Evolutionary conservation across 495 filamentous ascomycete genomes (phyloP), one percentile per base, ranked within the genome.

Genomic region (Lasiosphaeris hirsuta): DNA sequence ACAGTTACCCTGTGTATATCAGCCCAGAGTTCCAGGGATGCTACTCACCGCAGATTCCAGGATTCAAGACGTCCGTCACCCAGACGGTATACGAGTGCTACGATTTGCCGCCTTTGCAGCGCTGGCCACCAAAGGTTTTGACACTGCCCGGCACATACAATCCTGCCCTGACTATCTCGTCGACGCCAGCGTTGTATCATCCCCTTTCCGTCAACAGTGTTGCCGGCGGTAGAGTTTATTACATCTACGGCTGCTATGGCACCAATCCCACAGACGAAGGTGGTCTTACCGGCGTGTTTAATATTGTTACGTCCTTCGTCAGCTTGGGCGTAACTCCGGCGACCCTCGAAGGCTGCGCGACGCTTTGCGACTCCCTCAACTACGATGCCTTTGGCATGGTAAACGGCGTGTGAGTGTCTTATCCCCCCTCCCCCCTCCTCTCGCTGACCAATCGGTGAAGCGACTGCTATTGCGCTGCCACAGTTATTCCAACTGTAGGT

Each of bases 11-110:
- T 17, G 56, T 69, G 14, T 69, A 60, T 15, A 56, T 63, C 34
- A 69, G 60, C 41, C 53, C 62, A 13, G 57, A 62, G n/a, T 57
- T 69, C 9, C 44, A 59, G 33, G 64, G 66, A 10, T 69, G 66
- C 64, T 63, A 49, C 30, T 51, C 46, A 17, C 66, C 66, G 0
- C 17, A 11, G 18, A 67, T 60, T 10, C 66, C 66, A 1, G 66
- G 66, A 11, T 48, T 51, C 57, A 56, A 59, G 38, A 18, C 33
- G 2, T 2, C 3, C 15, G 46, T 1, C 30, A 19, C 7, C 18
- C 57, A 51, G 2, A 9, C 36, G 4, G n/a, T 23, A 1, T 60
- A 36, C 19, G 57, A 55, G 1, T 59, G 48, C 50, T 34, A 39
- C 11, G 50, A 52, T 11, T 14, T 47, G 0, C 49, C 33, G 35